A percentile compares a stretch with the other conserved stretches of the same genome.
These are phyloP conservation scores for Fraxinus platypoda DNA, from an alignment of 305 asterid genomes.

Conservation along the genomic window DNA sequence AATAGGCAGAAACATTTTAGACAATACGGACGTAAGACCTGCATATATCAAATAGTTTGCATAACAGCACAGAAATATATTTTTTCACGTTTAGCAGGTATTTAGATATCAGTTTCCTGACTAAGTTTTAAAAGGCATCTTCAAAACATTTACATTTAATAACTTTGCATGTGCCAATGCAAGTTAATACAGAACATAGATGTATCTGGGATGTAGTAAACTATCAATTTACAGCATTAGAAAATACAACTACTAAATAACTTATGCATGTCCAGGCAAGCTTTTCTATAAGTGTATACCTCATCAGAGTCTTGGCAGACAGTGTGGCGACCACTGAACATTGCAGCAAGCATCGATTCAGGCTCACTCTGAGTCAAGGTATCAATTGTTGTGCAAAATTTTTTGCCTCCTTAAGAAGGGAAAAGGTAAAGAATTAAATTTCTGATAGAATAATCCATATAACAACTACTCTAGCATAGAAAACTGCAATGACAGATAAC, in stretches of 20 bases:
- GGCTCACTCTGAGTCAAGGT: constrained; percentile 89
- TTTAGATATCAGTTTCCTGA: neutral
- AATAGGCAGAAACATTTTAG: constrained; percentile 22
- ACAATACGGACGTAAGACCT: constrained; percentile 1
- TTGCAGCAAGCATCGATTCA: constrained; percentile 92
- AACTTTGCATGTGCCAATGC: neutral
- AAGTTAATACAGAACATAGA: neutral
- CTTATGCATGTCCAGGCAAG: neutral
- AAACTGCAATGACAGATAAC: neutral
- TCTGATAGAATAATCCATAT: constrained; percentile 1
- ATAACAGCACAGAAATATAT: neutral
- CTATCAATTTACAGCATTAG: neutral
- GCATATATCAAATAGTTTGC: neutral
- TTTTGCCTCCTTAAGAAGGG: constrained; percentile 64
- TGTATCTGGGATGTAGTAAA: neutral
- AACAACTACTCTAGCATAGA: neutral
- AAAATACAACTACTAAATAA: neutral
- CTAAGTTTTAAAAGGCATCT: neutral
- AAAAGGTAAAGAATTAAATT: constrained; percentile 18
- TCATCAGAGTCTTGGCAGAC: constrained; percentile 63
- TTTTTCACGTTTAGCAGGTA: neutral
- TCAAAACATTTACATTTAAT: constrained; percentile 5
- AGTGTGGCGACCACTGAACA: constrained; percentile 95
- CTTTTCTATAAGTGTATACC: constrained; percentile 38
- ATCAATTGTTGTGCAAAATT: constrained; percentile 78